Conservation (phyloP, 2,329 filamentous ascomycete genomes). For the Xylaria multiplex region DNA sequence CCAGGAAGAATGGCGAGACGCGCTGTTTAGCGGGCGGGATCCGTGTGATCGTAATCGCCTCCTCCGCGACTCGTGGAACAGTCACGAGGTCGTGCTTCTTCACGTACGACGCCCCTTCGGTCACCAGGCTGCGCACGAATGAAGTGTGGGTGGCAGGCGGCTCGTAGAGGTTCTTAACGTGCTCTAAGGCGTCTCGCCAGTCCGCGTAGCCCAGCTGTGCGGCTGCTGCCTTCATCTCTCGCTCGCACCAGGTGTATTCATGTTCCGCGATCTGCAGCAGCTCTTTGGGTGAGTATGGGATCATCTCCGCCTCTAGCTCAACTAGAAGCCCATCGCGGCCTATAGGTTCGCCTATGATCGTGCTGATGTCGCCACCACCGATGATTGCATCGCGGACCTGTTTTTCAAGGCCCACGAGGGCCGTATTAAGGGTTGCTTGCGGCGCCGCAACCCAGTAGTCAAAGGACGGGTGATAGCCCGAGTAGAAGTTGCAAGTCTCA, state of each 20-base stretch:
- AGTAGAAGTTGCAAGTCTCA: conserved; percentile 63
- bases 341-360: conserved; percentile 67
- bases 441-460: conserved; percentile 65
- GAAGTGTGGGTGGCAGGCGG: conserved; percentile 63
- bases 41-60: conserved; percentile 67
- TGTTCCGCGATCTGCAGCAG: conserved; percentile 61
- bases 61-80: conserved; percentile 62
- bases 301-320: conserved; percentile 66
- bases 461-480: conserved; percentile 65
- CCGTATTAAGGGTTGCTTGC: conserved; percentile 53
- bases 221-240: conserved; percentile 63
- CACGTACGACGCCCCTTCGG: conserved; percentile 64
- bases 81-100: conserved; percentile 64
- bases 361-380: conserved; percentile 57
- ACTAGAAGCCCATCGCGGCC: conserved; percentile 61
- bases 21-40: conserved; percentile 64
- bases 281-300: conserved; percentile 67
- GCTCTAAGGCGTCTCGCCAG: conserved; percentile 64
- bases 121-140: conserved; percentile 61
- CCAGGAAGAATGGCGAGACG: conserved; percentile 68
- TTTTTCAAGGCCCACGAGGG: conserved; percentile 52
- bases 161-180: conserved; percentile 65
- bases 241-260: conserved; percentile 66
- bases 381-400: conserved; percentile 54
- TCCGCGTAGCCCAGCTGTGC: conserved; percentile 58